A percentile compares a stretch with the other conserved stretches of the same genome.
Conservation (phyloP, 805 yeast genomes). For the Candida loeiensis region DNA sequence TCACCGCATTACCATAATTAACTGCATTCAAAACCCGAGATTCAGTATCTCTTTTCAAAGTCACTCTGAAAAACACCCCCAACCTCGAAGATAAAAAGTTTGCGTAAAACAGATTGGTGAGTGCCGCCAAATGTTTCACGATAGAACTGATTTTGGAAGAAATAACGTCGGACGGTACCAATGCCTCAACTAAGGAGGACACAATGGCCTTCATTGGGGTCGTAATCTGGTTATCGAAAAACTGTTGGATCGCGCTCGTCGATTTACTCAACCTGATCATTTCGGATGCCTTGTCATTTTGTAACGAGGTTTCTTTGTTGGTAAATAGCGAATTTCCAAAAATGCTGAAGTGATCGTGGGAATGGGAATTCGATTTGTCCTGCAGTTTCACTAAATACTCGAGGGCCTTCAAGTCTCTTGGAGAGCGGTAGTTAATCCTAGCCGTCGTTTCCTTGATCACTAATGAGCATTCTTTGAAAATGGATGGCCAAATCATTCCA, state of each 20-base stretch:
- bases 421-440: slow-evolving; percentile 34
- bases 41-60: slow-evolving; percentile 53
- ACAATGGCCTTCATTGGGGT: slow-evolving; percentile 12
- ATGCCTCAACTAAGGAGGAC: slow-evolving; percentile 1
- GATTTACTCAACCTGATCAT: slow-evolving; percentile 1
- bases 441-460: slow-evolving; percentile 50
- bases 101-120: slow-evolving; percentile 9
- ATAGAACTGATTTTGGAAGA: background rate
- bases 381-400: slow-evolving; percentile 22
- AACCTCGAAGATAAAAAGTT: slow-evolving; percentile 28
- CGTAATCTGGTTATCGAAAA: slow-evolving; percentile 15
- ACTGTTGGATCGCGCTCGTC: slow-evolving; percentile 7
- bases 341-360: slow-evolving; percentile 19
- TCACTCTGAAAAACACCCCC: slow-evolving; percentile 37
- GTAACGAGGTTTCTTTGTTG: slow-evolving; percentile 1
- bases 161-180: background rate
- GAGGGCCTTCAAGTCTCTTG: slow-evolving; percentile 29
- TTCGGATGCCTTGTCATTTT: slow-evolving; percentile 3
- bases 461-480: slow-evolving; percentile 57
- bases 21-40: slow-evolving; percentile 58
- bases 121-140: background rate
- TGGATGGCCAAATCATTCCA: slow-evolving; percentile 52
- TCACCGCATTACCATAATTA: slow-evolving; percentile 58
- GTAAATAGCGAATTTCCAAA: slow-evolving; percentile 36
- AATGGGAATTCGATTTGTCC: background rate